These are phyloP conservation scores for Hypoxylon sp. DNA, from an alignment of 2,329 filamentous ascomycete species.

Conservation along the genomic window DNA sequence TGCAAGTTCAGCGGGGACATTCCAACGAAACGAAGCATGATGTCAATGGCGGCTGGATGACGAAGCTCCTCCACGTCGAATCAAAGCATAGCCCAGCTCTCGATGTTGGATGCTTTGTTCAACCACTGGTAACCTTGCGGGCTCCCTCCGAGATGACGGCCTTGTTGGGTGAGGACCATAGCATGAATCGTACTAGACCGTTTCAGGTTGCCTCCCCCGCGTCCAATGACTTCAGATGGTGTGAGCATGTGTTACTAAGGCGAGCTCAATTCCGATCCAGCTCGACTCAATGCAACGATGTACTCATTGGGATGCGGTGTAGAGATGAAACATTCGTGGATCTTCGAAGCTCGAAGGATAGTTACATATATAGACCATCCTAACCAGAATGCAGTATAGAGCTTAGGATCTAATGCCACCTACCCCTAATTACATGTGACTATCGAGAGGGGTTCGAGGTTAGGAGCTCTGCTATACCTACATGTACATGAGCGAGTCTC, in stretches of 20 bases:
- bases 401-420: constrained; percentile 2
- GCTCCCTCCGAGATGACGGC: constrained; percentile 17
- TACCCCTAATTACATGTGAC: background rate
- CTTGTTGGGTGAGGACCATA: constrained; percentile 28
- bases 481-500: constrained; percentile 14
- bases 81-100: constrained; percentile 1
- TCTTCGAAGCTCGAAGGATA: constrained; percentile 2
- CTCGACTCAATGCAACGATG: constrained; percentile 12
- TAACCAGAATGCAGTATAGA: background rate
- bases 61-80: constrained; percentile 18
- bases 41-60: constrained; percentile 31
- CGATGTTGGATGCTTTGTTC: constrained; percentile 12
- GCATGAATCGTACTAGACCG: constrained; percentile 14
- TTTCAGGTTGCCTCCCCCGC: constrained; percentile 25
- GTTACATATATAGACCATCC: background rate
- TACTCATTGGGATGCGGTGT: constrained; percentile 12
- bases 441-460: constrained; percentile 7
- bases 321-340: constrained; percentile 9
- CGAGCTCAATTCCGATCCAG: constrained; percentile 4
- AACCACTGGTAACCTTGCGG: constrained; percentile 11
- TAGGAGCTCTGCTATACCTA: constrained; percentile 12
- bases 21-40: constrained; percentile 26
- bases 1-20: constrained; percentile 8
- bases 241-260: constrained; percentile 24
- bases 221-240: constrained; percentile 32